These are phyloP conservation scores for Alternaria triticina DNA, from an alignment of 2,329 filamentous ascomycete genomes.

Conservation along the genomic window DNA sequence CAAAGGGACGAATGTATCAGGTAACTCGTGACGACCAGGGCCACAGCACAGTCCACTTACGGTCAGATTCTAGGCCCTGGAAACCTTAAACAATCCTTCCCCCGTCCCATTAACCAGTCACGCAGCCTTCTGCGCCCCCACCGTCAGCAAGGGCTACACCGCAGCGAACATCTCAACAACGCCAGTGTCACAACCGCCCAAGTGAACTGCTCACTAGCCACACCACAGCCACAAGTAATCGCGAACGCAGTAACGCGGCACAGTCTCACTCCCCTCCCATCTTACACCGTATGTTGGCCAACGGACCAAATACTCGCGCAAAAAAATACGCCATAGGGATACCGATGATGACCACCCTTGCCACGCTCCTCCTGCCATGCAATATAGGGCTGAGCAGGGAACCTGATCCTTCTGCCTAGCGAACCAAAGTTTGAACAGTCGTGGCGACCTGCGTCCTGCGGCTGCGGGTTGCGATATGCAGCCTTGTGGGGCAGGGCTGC, in stretches of 20 bases:
- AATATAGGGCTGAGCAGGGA: slow-evolving; percentile 1
- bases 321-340: neutral
- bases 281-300: neutral
- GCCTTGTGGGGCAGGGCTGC: neutral
- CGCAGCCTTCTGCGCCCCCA: neutral
- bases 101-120: neutral
- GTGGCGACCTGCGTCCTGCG: neutral
- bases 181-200: neutral
- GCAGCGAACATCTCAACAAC: neutral
- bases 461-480: neutral
- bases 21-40: neutral
- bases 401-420: neutral
- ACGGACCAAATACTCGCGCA: neutral
- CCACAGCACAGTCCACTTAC: neutral
- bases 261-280: neutral
- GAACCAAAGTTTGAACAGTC: neutral
- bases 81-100: neutral
- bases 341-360: neutral
- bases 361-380: neutral
- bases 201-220: neutral
- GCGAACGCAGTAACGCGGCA: neutral
- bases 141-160: neutral
- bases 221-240: neutral
- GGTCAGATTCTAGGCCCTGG: neutral
- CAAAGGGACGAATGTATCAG: neutral